phyloP scores from a whole-genome alignment of 768 basidiomycete genomes.

The Cyclocybe aegerita region DNA sequence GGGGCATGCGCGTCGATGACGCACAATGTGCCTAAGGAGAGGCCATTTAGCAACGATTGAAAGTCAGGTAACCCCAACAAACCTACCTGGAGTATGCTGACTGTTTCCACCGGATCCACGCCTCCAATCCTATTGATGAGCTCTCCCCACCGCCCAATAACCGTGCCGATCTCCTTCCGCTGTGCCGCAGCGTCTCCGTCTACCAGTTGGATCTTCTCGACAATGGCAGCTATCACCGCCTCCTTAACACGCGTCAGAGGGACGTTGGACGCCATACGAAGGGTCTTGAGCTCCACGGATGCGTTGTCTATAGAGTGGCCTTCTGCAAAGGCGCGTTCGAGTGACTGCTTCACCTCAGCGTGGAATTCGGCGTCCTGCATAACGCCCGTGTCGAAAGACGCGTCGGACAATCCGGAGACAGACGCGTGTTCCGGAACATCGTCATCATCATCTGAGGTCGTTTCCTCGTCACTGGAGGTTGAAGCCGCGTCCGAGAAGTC shows the following conservation, averaged over 20 bases:
- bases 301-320: constrained; percentile 92
- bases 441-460: constrained; percentile 38
- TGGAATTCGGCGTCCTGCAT: constrained; percentile 69
- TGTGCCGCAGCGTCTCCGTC: constrained; percentile 56
- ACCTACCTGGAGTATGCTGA: constrained; percentile 74
- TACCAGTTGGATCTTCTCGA: constrained; percentile 67
- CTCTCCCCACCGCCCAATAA: constrained; percentile 79
- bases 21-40: constrained; percentile 60
- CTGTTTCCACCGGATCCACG: constrained; percentile 77
- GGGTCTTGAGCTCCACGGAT: constrained; percentile 90
- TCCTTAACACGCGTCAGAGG: constrained; percentile 82
- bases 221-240: constrained; percentile 83
- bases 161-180: constrained; percentile 59
- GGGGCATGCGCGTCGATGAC: constrained; percentile 54
- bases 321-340: constrained; percentile 91
- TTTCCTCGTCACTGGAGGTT: constrained; percentile 49
- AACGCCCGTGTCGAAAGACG: constrained; percentile 41
- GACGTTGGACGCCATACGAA: constrained; percentile 97
- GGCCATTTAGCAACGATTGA: background rate
- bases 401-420: constrained; percentile 47
- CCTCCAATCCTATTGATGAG: constrained; percentile 82
- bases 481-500: constrained; percentile 59
- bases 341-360: constrained; percentile 75
- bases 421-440: constrained; percentile 36
- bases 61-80: background rate